Conservation (phyloP, 352 stramenopile genomes). For the Phytophthora pistaciae region DNA sequence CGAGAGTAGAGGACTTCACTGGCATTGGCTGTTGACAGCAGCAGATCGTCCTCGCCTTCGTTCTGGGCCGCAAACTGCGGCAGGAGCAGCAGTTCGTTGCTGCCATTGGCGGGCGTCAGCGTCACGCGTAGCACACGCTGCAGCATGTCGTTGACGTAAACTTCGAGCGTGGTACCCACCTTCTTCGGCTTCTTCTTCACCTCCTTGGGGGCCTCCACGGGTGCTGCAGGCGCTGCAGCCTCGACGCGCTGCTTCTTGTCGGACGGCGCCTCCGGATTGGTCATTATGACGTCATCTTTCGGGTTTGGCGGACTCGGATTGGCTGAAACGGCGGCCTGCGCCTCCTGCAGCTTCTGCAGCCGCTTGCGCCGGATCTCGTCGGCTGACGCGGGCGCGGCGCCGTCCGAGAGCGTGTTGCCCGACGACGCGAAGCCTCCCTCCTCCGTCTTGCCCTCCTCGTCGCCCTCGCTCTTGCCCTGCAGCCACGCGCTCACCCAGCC, state of each 20-base stretch:
- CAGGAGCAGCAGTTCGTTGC: conserved; percentile 50
- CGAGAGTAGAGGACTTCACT: conserved; percentile 81
- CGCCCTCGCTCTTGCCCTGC: conserved; percentile 51
- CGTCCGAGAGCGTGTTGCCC: conserved; percentile 31
- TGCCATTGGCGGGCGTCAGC: conserved; percentile 39
- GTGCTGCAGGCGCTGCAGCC: background rate
- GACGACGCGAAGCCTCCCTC: conserved; percentile 13
- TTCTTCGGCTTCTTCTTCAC: conserved; percentile 45
- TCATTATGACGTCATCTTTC: conserved; percentile 29
- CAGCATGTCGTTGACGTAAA: conserved; percentile 83
- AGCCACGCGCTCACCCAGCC: conserved; percentile 68
- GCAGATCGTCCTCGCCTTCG: conserved; percentile 23
- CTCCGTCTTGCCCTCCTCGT: conserved; percentile 52
- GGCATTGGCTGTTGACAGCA: conserved; percentile 52
- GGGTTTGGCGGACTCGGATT: conserved; percentile 22
- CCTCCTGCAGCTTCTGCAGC: conserved; percentile 68
- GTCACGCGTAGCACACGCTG: conserved; percentile 77
- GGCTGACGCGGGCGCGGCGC: conserved; percentile 35
- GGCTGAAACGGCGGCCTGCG: conserved; percentile 41
- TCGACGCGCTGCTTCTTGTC: conserved; percentile 36
- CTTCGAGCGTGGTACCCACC: conserved; percentile 43
- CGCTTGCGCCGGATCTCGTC: conserved; percentile 70
- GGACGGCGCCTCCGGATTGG: conserved; percentile 18
- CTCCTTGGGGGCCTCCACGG: conserved; percentile 23
- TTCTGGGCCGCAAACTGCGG: conserved; percentile 35